These are phyloP conservation scores for Leccinum disarticulatum DNA, from an alignment of 768 basidiomycete genomes.

Conservation along the genomic window DNA sequence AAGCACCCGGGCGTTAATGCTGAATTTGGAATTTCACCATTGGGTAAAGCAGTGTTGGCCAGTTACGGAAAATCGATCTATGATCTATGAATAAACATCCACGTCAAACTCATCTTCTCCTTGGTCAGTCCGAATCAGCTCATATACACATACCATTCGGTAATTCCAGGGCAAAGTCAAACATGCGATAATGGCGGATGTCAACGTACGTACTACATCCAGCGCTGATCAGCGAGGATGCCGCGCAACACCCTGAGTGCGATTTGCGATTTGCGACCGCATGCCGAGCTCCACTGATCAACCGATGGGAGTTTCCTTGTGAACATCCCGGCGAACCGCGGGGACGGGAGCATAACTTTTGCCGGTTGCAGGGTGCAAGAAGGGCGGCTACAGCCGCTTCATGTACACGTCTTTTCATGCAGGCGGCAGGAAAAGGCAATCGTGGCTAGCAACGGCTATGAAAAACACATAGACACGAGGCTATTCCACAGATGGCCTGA, in stretches of 20 bases:
- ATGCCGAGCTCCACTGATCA: background rate
- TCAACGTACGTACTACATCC: background rate
- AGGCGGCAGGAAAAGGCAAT: background rate
- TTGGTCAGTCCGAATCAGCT: background rate
- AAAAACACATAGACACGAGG: background rate
- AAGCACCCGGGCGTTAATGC: background rate
- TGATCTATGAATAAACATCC: background rate
- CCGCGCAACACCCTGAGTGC: background rate
- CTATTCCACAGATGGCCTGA: background rate
- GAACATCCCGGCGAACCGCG: background rate
- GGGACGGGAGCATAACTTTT: background rate
- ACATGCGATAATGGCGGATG: background rate
- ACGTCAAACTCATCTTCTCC: background rate
- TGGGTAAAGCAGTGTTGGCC: slow-evolving; percentile 6
- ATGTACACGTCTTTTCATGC: background rate
- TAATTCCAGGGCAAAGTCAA: background rate
- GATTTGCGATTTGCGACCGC: background rate
- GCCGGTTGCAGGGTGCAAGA: slow-evolving; percentile 1
- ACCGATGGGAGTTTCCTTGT: background rate
- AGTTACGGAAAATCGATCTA: slow-evolving; percentile 11
- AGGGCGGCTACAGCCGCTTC: background rate
- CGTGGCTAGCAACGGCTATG: background rate
- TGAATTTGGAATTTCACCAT: slow-evolving; percentile 23
- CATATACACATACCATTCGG: background rate
- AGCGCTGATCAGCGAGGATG: background rate